Base-by-base conservation (phyloP, 129 eudicot species). In the Smallanthus sonchifolius region DNA sequence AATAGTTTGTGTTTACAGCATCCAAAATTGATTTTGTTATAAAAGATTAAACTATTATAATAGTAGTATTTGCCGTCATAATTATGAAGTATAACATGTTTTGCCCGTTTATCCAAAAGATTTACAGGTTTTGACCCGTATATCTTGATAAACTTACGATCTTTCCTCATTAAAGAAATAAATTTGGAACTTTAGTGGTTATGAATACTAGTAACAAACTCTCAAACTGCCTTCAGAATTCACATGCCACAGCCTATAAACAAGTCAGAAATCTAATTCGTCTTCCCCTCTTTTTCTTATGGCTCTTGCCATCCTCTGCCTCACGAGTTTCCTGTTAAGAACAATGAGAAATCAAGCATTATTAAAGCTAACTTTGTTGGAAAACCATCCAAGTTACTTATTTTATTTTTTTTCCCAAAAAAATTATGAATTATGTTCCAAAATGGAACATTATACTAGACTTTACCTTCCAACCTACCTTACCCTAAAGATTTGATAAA, bases 221-320 rank as follows among this genome's bases (percentile, higher is more conserved):
- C 0, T 38, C 7, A 4, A 38, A 4, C 0, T 6, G 5, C 7
- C 42, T 4, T 38, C 7, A 38, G 30, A 38, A 38, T 38, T 3
- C 52, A 14, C 52, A 47, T 47, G 52, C 52, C 16, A 13, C 52
- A 14, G 16, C 5, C n/a, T 47, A 35, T 14, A 54, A 17, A 65
- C 45, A 65, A 15, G 38, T 54, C 9, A 14, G 42, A 56, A 8
- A 13, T 42, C 32, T 30, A 15, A 45, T 73, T 40, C 16, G 64
- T 75, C 79, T 48, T 48, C 52, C 79, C 9, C 72, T 36, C 52
- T 37, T 75, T 64, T 8, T 56, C 43, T 59, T 56, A 43, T 11
- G 19, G 60, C 60, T 43, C 77, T 61, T 60, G 42, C 77, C 44
- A 16, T 43, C 45, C 34, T 62, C 71, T 45, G 71, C 37, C 36